A percentile compares a stretch with the other conserved stretches of the same genome.
Evolutionary conservation across 352 stramenopile species (phyloP).

Genomic region (Globisporangium recalcitrans): DNA sequence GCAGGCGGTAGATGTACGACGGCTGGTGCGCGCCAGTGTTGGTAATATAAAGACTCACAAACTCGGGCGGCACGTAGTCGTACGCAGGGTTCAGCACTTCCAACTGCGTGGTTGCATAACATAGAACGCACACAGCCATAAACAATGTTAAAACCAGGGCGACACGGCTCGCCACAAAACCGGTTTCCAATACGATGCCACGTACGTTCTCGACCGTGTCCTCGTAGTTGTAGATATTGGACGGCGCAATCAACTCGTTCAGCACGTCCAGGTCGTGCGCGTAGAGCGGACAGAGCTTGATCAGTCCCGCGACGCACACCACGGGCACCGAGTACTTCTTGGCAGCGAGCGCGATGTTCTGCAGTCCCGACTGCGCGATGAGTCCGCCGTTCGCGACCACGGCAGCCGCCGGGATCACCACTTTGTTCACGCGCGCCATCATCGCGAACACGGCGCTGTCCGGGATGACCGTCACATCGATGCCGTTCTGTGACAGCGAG

Average conservation of each 20-base stretch:
- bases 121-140: neutral
- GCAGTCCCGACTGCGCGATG: conserved; percentile 92
- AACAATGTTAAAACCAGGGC: neutral
- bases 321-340: conserved; percentile 96
- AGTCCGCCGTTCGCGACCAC: conserved; percentile 97
- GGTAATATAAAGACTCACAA: conserved; percentile 97
- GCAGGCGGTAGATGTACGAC: conserved; percentile 97
- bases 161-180: neutral
- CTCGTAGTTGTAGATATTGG: conserved; percentile 88
- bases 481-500: conserved; percentile 83
- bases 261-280: conserved; percentile 96
- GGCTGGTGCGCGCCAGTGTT: conserved; percentile 98
- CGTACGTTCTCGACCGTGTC: conserved; percentile 84
- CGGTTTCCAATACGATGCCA: neutral
- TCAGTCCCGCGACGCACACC: conserved; percentile 95
- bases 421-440: conserved; percentile 98
- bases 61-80: conserved; percentile 97
- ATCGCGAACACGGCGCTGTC: conserved; percentile 97
- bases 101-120: conserved; percentile 36
- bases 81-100: conserved; percentile 96
- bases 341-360: conserved; percentile 94
- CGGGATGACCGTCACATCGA: conserved; percentile 94
- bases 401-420: conserved; percentile 92
- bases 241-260: conserved; percentile 88
- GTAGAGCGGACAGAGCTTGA: conserved; percentile 98